Evolutionary conservation across 805 yeast species (phyloP), one percentile per base, ranked within the genome.

Genomic region (Pichia scutulata): DNA sequence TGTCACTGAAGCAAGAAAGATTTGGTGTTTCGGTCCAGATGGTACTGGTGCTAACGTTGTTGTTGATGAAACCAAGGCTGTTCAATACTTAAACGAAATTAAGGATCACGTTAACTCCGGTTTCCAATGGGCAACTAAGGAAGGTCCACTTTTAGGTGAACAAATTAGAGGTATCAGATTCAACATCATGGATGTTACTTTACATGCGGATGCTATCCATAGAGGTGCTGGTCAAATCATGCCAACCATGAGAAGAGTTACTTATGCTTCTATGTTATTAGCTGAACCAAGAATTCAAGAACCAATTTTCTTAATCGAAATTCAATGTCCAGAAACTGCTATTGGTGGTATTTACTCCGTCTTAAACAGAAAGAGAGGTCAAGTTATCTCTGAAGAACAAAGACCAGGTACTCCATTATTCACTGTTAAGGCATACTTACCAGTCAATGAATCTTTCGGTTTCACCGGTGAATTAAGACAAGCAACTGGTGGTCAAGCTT

Each of bases 21-120:
- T 92, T 72, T 92, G 99, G 99, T 89, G 97, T 86, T 92, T 92
- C 89, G 99, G 99, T 81, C 98, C 99, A 73, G 99, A 92, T 72
- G 97, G 97, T 77, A 84, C 80, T 74, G 99, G 99, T 78, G 90
- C 99, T 70, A 92, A 92, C 82, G 76, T 93, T 71, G 97, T 92
- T 71, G 95, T 92, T 76, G 99, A 92, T 81, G 97, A 90, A 80
- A 92, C 98, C 71, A 92, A 92, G 92, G 99, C 99, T 70, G 98
- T 92, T 59, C 98, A 93, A 81, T 92, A 90, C 89, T 84, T 92
- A 79, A 75, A 81, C 75, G 99, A 92, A 83, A 93, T 93, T 84
- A 92, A 92, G 88, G 99, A 92, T 78, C 92, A 96, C 70, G 97
- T 90, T 70, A 97, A 89, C 70, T 93, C 99, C 73, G 98, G 97